phyloP scores from a whole-genome alignment of 768 basidiomycete species.

The Termitomyces sp. region DNA sequence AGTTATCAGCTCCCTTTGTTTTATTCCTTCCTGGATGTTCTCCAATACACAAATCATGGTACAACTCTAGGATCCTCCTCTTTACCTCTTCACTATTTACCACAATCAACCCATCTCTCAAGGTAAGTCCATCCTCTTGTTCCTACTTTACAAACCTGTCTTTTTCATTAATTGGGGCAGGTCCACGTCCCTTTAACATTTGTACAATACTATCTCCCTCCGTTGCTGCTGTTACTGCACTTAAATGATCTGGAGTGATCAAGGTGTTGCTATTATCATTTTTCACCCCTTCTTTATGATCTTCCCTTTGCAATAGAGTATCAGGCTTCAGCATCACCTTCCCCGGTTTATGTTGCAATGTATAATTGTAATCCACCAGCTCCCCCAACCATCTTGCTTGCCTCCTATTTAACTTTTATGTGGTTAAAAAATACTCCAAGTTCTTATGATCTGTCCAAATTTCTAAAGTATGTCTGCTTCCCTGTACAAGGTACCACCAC shows the following conservation, averaged over 20 bases:
- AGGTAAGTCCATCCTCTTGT: too few species aligned
- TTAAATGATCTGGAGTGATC: conserved; percentile 5
- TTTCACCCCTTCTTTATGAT: too few species aligned
- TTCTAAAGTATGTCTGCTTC: conserved; percentile 12
- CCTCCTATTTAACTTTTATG: conserved; percentile 32
- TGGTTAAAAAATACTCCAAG: conserved; percentile 37
- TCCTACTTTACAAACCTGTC: too few species aligned
- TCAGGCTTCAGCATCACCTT: conserved; percentile 9
- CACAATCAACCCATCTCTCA: too few species aligned
- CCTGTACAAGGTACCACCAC: conserved; percentile 21
- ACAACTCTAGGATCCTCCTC: too few species aligned
- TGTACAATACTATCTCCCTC: not conserved
- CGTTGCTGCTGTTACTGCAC: not conserved
- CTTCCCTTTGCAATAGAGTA: too few species aligned
- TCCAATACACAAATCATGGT: too few species aligned
- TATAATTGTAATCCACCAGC: conserved; percentile 32
- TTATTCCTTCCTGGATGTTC: not conserved
- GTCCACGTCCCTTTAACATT: not conserved
- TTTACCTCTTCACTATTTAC: too few species aligned
- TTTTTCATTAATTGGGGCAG: not conserved
- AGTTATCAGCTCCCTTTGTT: not conserved
- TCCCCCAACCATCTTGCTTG: conserved; percentile 40
- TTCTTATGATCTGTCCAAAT: conserved; percentile 37
- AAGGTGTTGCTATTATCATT: conserved; percentile 2
- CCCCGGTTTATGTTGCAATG: conserved; percentile 25